Evolutionary conservation across 495 filamentous ascomycete genomes (phyloP).

Genomic region (Daldinia concentrica): DNA sequence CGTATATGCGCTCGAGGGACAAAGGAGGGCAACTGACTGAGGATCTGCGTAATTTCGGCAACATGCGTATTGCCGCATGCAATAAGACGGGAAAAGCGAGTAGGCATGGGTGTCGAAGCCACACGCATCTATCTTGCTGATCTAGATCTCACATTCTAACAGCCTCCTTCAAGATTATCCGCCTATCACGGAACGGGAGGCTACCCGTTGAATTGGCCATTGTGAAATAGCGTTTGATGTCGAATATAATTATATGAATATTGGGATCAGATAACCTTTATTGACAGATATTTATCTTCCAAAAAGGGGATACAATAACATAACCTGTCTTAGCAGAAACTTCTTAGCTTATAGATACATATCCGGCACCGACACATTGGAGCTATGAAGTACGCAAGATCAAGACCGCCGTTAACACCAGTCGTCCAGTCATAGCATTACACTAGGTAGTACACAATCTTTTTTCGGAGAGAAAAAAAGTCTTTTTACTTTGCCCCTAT

Average conservation of each 20-base stretch:
- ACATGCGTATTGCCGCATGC: conserved; percentile 6
- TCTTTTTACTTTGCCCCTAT: conserved; percentile 34
- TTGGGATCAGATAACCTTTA: neutral
- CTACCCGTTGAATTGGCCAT: neutral
- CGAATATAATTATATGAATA: neutral
- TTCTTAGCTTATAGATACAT: neutral
- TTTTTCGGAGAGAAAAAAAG: conserved; percentile 19
- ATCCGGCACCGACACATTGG: neutral
- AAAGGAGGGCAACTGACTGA: neutral
- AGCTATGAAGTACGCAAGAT: neutral
- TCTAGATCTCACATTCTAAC: conserved; percentile 2
- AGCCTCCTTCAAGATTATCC: neutral
- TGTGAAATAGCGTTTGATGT: neutral
- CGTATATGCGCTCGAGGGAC: neutral
- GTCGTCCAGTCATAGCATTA: conserved; percentile 31
- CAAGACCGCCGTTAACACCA: neutral
- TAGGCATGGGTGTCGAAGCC: neutral
- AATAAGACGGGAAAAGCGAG: neutral
- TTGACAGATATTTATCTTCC: neutral
- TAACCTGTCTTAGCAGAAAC: neutral
- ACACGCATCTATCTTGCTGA: neutral
- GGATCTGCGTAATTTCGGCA: conserved; percentile 14
- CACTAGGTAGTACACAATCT: conserved; percentile 34
- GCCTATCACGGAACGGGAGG: neutral
- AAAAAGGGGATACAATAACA: neutral